Evolutionary conservation across 1,284 basidiomycete species (phyloP), one percentile per base, ranked within the genome.

Genomic region (Papiliotrema nemorosa): DNA sequence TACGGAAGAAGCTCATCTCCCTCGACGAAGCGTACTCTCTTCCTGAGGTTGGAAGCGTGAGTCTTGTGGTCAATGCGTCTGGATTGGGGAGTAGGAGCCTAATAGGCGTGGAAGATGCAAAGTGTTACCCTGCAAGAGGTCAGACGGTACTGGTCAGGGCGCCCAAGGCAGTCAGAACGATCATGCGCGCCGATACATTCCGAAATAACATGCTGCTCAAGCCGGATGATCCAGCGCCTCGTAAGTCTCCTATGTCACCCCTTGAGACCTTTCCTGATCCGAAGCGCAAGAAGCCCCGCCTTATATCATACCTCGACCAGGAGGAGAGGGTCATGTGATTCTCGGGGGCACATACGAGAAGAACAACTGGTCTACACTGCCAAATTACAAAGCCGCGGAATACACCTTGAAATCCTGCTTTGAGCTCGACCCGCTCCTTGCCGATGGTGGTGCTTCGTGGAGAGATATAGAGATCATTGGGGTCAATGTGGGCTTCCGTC

Each of bases 401-500:
- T 55, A 63, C 5, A 78, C 77, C 50, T 57, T 78, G 5, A 50
- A 67, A 36, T 62, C 64, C n/a, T 71, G 67, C 47, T 65, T 64
- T 54, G 52, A 55, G 21, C 56, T 77, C 25, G 69, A 69, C 51
- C 76, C 74, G 2, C 47, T 53, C 9, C 60, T 77, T 20, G 67
- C 70, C 44, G 68, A 40, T 2, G 60, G 55, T 10, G 56, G 60
- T 47, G 69, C 50, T 21, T 52, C 41, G 14, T 73, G 70, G 68
- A 45, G 51, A 27, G 74, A 76, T 47, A 76, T 63, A 22, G 78
- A 78, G 52, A 75, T 86, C 26, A 65, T 84, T 18, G 69, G 72
- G 16, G 82, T 84, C 66, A 83, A 82, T 58, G 84, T 84, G 45
- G 88, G 87, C 0, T 72, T 89, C 27, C 77, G 88, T 16, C 88